Base-by-base conservation (phyloP, 1,139 yeast species). In the Geotrichum siamense region DNA sequence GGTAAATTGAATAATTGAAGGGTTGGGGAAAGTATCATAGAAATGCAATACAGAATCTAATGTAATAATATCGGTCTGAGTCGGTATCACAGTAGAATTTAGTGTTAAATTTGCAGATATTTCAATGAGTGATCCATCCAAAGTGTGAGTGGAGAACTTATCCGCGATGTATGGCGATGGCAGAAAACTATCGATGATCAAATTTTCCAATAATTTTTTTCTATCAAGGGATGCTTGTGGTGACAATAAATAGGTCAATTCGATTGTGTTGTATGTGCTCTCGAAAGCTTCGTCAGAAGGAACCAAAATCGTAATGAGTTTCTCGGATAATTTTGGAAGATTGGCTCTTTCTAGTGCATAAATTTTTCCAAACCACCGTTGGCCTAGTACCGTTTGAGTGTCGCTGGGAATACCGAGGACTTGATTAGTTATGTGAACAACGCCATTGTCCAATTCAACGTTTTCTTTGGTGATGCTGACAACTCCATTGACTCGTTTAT, bases 341-440 rank as follows among this genome's bases (percentile, higher is more conserved):
- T 60, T 54, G 41, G 50, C 41, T 29, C 54, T 53, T 31, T 57
- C 60, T 19, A 52, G 39, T 28, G 48, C 40, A 13, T 58, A 46
- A 13, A 65, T 25, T 6, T 50, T 41, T 9, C 58, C 46, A 46
- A 61, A 61, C n/a, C 45, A 27, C 10, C 47, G 27, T 13, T 56
- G 49, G 10, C 58, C 53, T 3, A 39, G 47, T 31, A 48, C 44
- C 20, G 43, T 52, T 45, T 62, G 55, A 12, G 76, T 50, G 6
- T 67, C 55, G 3, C 70, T 67, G 34, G 78, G 75, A 1, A 65
- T 42, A 0, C 68, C 67, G 3, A 83, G 55, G 5, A 79, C 56
- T 6, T 65, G 56, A 49, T 80, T 81, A 2, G 85, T 68, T 0
- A 86, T 91, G 50, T 85, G 94, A 5, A 89, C 78, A 22, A 76